Percentiles rank a stretch among this genome's conserved stretches.
These are phyloP conservation scores for Ascochyta fabae DNA, from an alignment of 2,329 filamentous ascomycete genomes.

Conservation along the genomic window DNA sequence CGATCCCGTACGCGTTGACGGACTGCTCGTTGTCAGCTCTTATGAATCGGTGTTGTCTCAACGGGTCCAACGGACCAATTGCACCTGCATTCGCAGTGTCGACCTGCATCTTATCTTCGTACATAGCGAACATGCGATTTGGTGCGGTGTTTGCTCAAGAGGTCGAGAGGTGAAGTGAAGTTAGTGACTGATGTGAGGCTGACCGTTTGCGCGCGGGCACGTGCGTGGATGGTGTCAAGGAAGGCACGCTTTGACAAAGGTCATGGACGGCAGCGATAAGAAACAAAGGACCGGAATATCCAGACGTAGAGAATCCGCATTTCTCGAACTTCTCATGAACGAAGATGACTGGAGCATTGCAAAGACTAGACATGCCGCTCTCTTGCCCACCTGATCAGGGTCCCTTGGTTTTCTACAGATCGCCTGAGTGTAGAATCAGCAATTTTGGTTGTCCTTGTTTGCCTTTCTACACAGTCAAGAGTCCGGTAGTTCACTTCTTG, in stretches of 20 bases:
- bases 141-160: neutral
- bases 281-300: neutral
- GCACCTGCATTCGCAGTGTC: constrained; percentile 2
- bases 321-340: neutral
- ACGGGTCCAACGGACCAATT: constrained; percentile 1
- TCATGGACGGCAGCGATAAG: neutral
- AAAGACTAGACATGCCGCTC: neutral
- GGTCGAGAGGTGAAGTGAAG: neutral
- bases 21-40: constrained; percentile 2
- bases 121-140: neutral
- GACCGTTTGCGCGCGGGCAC: neutral
- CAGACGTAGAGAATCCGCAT: neutral
- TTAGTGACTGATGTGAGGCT: neutral
- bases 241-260: neutral
- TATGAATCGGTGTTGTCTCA: neutral
- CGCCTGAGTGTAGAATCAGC: too few relatives aligned
- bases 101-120: neutral
- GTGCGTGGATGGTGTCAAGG: neutral
- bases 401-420: neutral
- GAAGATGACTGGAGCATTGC: neutral
- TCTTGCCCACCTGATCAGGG: neutral
- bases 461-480: too few relatives aligned
- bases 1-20: constrained; percentile 5
- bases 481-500: too few relatives aligned
- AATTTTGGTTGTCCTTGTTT: too few relatives aligned